Evolutionary conservation across 192 early-diverging fungal genomes (phyloP).

Genomic region (Radiomyces spectabilis): DNA sequence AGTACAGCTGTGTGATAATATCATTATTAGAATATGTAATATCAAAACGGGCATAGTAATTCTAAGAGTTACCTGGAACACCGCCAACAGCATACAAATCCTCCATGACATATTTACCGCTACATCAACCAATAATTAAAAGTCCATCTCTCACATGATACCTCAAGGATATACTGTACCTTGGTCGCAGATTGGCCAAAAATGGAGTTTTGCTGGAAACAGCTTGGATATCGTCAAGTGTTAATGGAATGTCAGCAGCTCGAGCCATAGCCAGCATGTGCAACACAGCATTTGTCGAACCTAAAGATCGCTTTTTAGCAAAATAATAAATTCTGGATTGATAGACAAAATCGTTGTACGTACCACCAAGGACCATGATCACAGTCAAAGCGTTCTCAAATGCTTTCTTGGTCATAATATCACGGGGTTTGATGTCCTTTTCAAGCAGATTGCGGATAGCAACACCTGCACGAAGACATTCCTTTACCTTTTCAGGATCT

Average conservation of each 20-base stretch:
- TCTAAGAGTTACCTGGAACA: no score
- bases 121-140: conserved; percentile 22
- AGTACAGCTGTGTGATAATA: no score
- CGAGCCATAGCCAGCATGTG: conserved; percentile 88
- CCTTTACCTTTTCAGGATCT: conserved; percentile 80
- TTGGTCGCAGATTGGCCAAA: conserved; percentile 96
- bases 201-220: conserved; percentile 87
- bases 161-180: conserved; percentile 17
- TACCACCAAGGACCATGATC: conserved; percentile 89
- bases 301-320: no score
- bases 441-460: conserved; percentile 88
- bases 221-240: conserved; percentile 91
- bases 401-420: conserved; percentile 93
- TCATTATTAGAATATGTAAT: no score
- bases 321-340: not conserved
- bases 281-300: conserved; percentile 95
- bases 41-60: no score
- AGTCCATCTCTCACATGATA: not conserved
- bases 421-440: conserved; percentile 85
- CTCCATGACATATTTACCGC: conserved; percentile 98
- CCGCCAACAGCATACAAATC: conserved; percentile 91
- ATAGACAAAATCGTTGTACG: conserved; percentile 27
- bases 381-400: conserved; percentile 96
- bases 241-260: conserved; percentile 73
- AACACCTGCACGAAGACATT: conserved; percentile 78